These are phyloP conservation scores for Syncephalis plumigaleata DNA, from an alignment of 371 early-diverging fungal species.

Conservation along the genomic window DNA sequence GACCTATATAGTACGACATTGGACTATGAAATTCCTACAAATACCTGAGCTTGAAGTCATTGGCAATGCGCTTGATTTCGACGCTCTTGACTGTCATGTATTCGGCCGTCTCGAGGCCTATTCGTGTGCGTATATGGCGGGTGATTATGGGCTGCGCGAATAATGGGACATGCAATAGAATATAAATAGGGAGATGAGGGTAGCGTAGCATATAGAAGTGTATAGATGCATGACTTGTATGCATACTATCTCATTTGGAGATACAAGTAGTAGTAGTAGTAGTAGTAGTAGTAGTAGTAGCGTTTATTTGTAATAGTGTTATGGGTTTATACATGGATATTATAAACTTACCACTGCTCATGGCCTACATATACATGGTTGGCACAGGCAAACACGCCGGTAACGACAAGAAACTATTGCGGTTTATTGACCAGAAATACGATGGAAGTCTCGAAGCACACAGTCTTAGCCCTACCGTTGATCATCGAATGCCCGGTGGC, in stretches of 20 bases:
- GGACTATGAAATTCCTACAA: slow-evolving; percentile 18
- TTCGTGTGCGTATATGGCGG: slow-evolving; percentile 42
- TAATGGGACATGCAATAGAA: too few species aligned
- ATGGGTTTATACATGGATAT: too few species aligned
- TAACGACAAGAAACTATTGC: background rate
- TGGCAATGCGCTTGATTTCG: slow-evolving; percentile 33
- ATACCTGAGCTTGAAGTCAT: slow-evolving; percentile 25
- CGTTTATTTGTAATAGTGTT: too few species aligned
- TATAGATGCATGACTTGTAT: too few species aligned
- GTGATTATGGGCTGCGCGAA: too few species aligned
- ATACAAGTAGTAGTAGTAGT: too few species aligned
- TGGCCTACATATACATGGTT: too few species aligned
- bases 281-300: too few species aligned
- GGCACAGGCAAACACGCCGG: background rate
- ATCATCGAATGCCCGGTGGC: background rate
- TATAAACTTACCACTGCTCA: too few species aligned
- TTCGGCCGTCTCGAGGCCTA: slow-evolving; percentile 76
- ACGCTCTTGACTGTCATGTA: slow-evolving; percentile 36
- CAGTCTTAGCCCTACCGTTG: background rate
- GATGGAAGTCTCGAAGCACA: background rate
- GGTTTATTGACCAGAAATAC: background rate
- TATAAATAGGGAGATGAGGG: too few species aligned
- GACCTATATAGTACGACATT: background rate
- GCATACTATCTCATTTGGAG: too few species aligned
- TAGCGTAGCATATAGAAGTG: too few species aligned